phyloP scores from a whole-genome alignment of 2,329 filamentous ascomycete species.

The Neoscytalidium dimidiatum region DNA sequence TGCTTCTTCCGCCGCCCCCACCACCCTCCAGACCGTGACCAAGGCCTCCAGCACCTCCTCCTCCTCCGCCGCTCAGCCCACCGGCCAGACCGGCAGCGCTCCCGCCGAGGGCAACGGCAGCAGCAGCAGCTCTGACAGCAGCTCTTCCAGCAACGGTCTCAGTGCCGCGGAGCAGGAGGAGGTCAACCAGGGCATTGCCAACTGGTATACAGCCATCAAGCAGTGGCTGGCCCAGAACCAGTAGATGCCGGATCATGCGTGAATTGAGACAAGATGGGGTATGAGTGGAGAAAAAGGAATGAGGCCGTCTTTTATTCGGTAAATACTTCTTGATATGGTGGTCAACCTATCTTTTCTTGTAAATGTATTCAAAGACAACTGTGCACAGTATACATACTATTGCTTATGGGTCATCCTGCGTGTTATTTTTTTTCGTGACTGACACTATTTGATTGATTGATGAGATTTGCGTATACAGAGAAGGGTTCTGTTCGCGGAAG shows the following conservation, averaged over 20 bases:
- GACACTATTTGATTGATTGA: background rate
- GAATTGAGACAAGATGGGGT: background rate
- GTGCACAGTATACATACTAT: slow-evolving; percentile 6
- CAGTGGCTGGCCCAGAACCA: background rate
- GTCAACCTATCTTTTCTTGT: slow-evolving; percentile 10
- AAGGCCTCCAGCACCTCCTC: background rate
- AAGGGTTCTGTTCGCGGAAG: no score
- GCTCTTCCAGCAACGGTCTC: slow-evolving; percentile 2
- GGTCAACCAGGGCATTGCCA: background rate
- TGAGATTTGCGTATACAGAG: background rate
- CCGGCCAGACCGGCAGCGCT: slow-evolving; percentile 13
- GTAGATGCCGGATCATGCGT: background rate
- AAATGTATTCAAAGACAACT: slow-evolving; percentile 15
- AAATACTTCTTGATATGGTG: slow-evolving; percentile 1
- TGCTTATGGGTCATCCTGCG: background rate
- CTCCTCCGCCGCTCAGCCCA: background rate
- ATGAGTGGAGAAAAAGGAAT: background rate
- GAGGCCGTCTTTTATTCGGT: background rate
- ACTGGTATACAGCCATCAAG: background rate
- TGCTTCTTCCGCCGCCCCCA: background rate
- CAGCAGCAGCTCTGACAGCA: background rate
- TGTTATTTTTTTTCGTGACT: background rate
- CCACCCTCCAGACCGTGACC: slow-evolving; percentile 6
- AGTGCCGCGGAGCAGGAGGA: slow-evolving; percentile 2
- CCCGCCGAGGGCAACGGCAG: background rate